Evolutionary conservation across 805 yeast genomes (phyloP).

Genomic region (Nakazawaea ambrosiae): DNA sequence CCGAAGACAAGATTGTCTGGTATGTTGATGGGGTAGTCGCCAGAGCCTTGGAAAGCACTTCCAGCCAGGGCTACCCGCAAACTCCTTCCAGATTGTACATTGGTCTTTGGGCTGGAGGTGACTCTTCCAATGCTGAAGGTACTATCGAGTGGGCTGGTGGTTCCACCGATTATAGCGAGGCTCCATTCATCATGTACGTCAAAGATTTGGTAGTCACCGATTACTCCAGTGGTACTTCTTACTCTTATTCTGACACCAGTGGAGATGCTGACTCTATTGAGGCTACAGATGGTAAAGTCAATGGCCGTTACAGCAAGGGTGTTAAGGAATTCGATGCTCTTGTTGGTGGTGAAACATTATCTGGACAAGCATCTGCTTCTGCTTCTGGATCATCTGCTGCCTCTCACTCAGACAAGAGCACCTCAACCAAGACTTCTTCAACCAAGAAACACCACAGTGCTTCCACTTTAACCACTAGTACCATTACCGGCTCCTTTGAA

Average conservation of each 20-base stretch:
- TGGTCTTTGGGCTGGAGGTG: conserved; percentile 48
- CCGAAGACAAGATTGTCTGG: conserved; percentile 52
- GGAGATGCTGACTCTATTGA: conserved; percentile 33
- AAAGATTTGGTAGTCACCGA: conserved; percentile 42
- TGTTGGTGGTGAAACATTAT: conserved; percentile 16
- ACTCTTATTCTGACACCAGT: conserved; percentile 30
- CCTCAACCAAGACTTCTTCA: not conserved
- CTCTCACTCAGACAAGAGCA: conserved; percentile 1
- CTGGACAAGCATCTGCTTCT: not conserved
- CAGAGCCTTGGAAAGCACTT: conserved; percentile 44
- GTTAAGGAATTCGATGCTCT: conserved; percentile 26
- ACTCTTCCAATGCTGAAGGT: conserved; percentile 42
- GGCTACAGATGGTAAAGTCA: conserved; percentile 36
- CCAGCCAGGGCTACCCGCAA: conserved; percentile 66
- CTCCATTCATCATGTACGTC: conserved; percentile 54
- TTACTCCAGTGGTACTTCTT: conserved; percentile 40
- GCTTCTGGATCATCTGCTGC: not conserved
- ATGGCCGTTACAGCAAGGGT: conserved; percentile 42
- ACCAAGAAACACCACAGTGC: not conserved
- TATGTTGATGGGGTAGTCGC: conserved; percentile 52
- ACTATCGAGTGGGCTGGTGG: conserved; percentile 73
- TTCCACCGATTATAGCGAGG: conserved; percentile 42
- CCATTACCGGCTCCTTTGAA: too few species aligned
- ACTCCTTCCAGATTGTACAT: conserved; percentile 52
- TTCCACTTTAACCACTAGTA: too few species aligned